These are phyloP conservation scores for Colletotrichum sublineola DNA, from an alignment of 2,329 filamentous ascomycete genomes.

Conservation along the genomic window DNA sequence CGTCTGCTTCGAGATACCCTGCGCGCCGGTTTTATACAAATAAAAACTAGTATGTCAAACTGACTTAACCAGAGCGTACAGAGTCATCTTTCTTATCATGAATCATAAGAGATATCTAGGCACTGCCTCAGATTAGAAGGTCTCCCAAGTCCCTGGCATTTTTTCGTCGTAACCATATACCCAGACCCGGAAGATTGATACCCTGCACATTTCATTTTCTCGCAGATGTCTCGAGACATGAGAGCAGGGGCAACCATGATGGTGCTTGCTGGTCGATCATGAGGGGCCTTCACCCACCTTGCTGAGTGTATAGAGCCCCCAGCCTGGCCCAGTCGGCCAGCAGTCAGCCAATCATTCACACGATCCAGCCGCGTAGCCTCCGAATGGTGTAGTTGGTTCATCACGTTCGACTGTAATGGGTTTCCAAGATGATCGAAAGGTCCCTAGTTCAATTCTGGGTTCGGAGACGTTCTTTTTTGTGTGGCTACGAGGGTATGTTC, in stretches of 20 bases:
- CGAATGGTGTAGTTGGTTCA: conserved; percentile 23
- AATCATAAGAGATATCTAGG: too few species aligned
- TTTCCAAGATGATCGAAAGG: conserved; percentile 27
- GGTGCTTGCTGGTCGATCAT: neutral
- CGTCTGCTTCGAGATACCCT: neutral
- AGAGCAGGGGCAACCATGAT: too few species aligned
- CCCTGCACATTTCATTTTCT: neutral
- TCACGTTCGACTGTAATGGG: conserved; percentile 35
- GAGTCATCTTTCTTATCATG: neutral
- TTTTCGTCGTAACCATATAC: neutral
- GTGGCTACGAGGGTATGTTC: neutral
- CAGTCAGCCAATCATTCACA: conserved; percentile 10
- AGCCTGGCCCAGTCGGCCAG: neutral
- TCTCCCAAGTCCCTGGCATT: neutral
- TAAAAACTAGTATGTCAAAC: neutral
- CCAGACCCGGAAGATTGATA: too few species aligned
- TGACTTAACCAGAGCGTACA: neutral
- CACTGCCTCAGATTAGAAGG: neutral
- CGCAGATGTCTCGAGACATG: neutral
- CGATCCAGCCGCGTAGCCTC: neutral
- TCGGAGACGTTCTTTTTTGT: conserved; percentile 9
- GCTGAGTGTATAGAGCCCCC: neutral
- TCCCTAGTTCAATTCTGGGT: conserved; percentile 21
- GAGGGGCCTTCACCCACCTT: neutral
- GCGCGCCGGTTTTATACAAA: too few species aligned